Evolutionary conservation across 495 filamentous ascomycete genomes (phyloP).

Genomic region (Mycothermus thermophilus): DNA sequence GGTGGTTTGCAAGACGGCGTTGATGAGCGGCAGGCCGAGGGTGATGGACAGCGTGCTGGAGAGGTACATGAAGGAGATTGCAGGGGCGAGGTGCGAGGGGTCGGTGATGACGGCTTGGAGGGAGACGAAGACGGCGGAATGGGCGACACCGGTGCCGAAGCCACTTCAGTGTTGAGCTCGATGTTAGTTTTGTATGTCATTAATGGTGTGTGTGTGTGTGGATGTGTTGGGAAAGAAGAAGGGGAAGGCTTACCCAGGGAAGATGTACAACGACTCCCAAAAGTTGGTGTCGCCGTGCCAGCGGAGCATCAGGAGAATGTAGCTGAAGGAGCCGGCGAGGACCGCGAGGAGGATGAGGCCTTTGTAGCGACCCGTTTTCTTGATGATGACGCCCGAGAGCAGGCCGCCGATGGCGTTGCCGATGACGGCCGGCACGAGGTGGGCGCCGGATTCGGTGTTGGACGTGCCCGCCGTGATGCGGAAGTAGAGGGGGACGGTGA

Average conservation of each 20-base stretch:
- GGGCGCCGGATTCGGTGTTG: conserved; percentile 42
- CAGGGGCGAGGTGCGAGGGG: conserved; percentile 39
- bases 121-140: conserved; percentile 40
- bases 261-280: conserved; percentile 49
- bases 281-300: conserved; percentile 51
- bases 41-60: conserved; percentile 38
- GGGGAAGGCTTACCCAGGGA: conserved; percentile 39
- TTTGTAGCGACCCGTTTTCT: conserved; percentile 48
- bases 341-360: conserved; percentile 37
- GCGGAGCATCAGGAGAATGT: conserved; percentile 39
- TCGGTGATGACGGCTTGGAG: conserved; percentile 39
- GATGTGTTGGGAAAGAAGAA: conserved; percentile 12
- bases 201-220: background rate
- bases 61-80: conserved; percentile 41
- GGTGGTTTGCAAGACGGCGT: conserved; percentile 26
- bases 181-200: background rate
- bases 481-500: conserved; percentile 55
- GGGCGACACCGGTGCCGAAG: conserved; percentile 41
- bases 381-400: conserved; percentile 43
- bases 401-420: conserved; percentile 54
- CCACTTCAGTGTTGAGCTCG: conserved; percentile 17
- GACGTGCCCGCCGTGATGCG: conserved; percentile 45
- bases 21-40: conserved; percentile 36
- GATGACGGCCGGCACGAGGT: conserved; percentile 50
- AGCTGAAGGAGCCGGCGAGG: conserved; percentile 34